Base-by-base conservation (phyloP, 1,139 yeast species). In the Yamadazyma friedrichii region DNA sequence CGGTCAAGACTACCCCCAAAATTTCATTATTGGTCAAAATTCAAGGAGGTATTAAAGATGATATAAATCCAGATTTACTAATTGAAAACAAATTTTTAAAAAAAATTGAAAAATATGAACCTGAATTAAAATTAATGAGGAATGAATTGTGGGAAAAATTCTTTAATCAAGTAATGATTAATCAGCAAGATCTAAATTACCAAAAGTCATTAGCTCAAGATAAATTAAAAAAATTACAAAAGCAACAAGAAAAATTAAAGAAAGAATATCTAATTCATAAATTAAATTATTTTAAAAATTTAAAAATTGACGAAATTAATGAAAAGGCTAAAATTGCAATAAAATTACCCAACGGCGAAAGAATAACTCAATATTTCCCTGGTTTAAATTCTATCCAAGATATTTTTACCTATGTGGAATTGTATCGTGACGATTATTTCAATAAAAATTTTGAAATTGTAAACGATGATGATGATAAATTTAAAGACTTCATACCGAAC, bases 161-260 rank as follows among this genome's bases (percentile, higher is more conserved):
- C 40, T 62, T 76, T 48, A 74, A 80, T 36, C 78, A 93, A 43
- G 70, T 74, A 15, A 67, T 88, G 32, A 70, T 87, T 38, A 76
- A 75, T 46, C 86, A 84, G 53, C 97, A 91, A 62, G 94, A 88
- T 53, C 66, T 77, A 35, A 89, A 94, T 27, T 91, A 82, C 60
- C 81, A 84, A 54, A 74, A 74, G 29, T 82, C 95, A 1, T 65
- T 91, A 40, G 75, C 74, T 4, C 68, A 71, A 31, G 93, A 84
- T 59, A 64, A 76, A 33, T 46, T 55, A 31, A 67, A 67, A 51
- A 65, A 64, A 43, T 50, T 53, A 22, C 55, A 59, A 40, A 64
- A 61, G 42, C 42, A 48, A 31, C 43, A 53, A 28, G 62, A 61
- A 35, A 52, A 55, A 29, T 46, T 57, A 33, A 52, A 54, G 30